phyloP scores from a whole-genome alignment of 805 yeast genomes.

The Saturnispora serradocipensis region DNA sequence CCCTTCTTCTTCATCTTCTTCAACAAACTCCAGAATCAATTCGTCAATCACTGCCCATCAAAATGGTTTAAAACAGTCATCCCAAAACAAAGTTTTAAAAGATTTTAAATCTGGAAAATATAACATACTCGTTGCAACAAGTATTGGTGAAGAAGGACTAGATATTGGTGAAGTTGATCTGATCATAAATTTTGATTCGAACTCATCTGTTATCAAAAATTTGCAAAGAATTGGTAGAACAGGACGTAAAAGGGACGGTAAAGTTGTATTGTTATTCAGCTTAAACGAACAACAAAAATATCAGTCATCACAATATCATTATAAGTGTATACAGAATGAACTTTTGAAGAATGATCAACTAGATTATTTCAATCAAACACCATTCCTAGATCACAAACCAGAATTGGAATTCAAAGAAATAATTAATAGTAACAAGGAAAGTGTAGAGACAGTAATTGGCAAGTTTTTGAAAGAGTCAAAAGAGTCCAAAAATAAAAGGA shows the following conservation, averaged over 20 bases:
- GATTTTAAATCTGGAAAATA: constrained; percentile 63
- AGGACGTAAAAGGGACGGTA: constrained; percentile 89
- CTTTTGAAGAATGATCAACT: constrained; percentile 26
- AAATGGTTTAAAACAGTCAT: constrained; percentile 84
- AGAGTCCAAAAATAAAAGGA: not conserved
- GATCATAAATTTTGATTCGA: constrained; percentile 87
- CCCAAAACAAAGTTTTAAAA: constrained; percentile 69
- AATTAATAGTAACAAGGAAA: not conserved
- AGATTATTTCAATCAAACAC: not conserved
- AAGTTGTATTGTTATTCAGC: constrained; percentile 64
- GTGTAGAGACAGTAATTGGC: not conserved
- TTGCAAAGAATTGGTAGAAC: constrained; percentile 98
- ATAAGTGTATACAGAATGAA: constrained; percentile 64
- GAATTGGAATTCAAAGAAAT: not conserved
- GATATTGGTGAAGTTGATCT: constrained; percentile 97
- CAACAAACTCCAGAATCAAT: constrained; percentile 30
- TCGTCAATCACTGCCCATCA: constrained; percentile 70
- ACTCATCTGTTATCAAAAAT: constrained; percentile 86
- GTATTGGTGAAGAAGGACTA: constrained; percentile 97
- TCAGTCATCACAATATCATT: constrained; percentile 77
- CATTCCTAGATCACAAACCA: not conserved
- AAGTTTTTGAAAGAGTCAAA: not conserved
- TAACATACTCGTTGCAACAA: constrained; percentile 87
- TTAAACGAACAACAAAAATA: constrained; percentile 71
- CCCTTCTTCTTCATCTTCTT: not conserved